Base-by-base conservation (phyloP, 2,329 filamentous ascomycete species). In the Endoconidiophora polonica region DNA sequence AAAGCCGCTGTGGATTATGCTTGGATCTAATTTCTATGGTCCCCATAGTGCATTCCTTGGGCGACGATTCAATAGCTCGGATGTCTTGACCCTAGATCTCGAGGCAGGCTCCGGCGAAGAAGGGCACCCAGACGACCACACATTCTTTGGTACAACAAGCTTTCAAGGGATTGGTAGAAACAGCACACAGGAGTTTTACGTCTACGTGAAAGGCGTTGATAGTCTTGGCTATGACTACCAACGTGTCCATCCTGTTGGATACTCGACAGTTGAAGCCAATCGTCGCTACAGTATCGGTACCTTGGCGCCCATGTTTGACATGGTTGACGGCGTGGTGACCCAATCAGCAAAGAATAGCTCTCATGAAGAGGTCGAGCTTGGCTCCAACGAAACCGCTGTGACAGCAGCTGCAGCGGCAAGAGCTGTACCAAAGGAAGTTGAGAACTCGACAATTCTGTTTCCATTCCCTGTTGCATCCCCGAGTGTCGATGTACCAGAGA, bases 141-240 rank as follows among this genome's bases (percentile, higher is more conserved):
- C 48, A 9, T 53, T 47, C 39, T 53, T 44, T 44, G 47, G 52
- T 22, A 40, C 40, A 2, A 47, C 48, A 2, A 50, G 26, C 10
- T 29, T 53, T 7, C 44, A 47, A 7, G 10, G 26, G 12, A 44
- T 46, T 29, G n/a, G 23, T 5, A 18, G 20, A 16, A 46, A 43
- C 26, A 12, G 23, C 2, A 39, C 44, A 1, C 16, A 46, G 22
- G 22, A 44, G 16, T 49, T 53, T n/a, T 53, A 50, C 29, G 47
- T 53, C 7, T 50, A 50, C 44, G 52, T 50, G 16, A 53, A 40
- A 23, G 52, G 52, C 1, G 46, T 50, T 5, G 52, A 53, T 20
- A 33, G 42, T 6, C 29, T 39, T n/a, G 44, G 48, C 16, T 22
- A 16, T 4, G 43, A 50, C 14, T 53, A 44, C 39, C 52, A 53